Evolutionary conservation across 73 alveolate genomes (phyloP), one percentile per base, ranked within the genome.

Genomic region (Blepharisma stoltei): DNA sequence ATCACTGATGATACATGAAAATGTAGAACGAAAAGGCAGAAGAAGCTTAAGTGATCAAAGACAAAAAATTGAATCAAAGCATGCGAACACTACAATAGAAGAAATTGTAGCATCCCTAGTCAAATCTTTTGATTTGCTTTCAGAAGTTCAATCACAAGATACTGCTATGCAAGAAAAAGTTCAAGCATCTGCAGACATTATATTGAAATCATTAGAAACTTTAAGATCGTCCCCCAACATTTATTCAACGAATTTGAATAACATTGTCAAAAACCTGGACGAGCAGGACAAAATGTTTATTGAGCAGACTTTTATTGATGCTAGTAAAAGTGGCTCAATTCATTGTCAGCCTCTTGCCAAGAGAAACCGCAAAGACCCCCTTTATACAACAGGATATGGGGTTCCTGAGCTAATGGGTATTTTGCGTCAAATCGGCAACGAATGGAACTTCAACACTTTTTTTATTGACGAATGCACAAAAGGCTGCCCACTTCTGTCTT

Each of bases 371-470:
- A 38, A 60, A 60, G 45, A 8, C 37, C 73, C 45, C 5, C 41
- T 52, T 52, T n/a, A 52, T 52, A 14, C 67, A 52, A n/a, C 23
- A n/a, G 23, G 23, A n/a, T 69, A 69, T 43, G 79, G 43, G 27
- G 65, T 43, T 0, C 32, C 11, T 18, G 54, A 69, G 6, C 2
- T 69, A 37, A 2, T 1, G 45, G 67, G 65, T 11, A 2, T 69
- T 38, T 53, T 69, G 20, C 23, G 27, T 9, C 65, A 69, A 44
- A 46, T 69, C 5, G 80, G 43, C 23, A 38, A 47, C 0, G 55
- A 69, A 21, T 69, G 79, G 79, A 69, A 46, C 4, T 69, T 69
- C 65, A 53, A 69, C 41, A 43, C 45, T 44, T 69, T 69, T 69
- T 69, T 69, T 53, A 20, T 69, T 7, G 45, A 69, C 11, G 55